Conservation (phyloP, 73 alveolate species). For the Urostyla sp. region DNA sequence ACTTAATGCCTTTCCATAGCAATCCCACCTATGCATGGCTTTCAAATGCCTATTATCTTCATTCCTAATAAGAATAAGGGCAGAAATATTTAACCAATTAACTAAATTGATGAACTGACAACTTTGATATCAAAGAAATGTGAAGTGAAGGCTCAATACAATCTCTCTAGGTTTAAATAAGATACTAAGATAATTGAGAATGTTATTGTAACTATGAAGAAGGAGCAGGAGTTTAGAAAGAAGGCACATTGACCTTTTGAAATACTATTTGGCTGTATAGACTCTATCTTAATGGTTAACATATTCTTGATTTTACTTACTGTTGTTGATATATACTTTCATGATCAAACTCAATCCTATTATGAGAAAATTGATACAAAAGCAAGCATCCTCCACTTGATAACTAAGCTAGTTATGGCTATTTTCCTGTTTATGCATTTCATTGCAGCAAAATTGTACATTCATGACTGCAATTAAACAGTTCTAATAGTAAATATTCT, state of each 20-base stretch:
- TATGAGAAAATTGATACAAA: not conserved
- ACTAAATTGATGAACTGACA: slow-evolving; percentile 4
- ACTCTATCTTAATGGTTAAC: not conserved
- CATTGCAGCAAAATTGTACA: not conserved
- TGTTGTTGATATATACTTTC: not conserved
- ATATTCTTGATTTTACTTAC: not conserved
- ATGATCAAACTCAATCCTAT: not conserved
- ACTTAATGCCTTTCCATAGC: slow-evolving; percentile 25
- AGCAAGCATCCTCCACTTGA: not conserved
- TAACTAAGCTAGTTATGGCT: not conserved
- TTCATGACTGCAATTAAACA: not conserved
- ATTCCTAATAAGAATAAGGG: not conserved
- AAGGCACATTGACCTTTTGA: not conserved
- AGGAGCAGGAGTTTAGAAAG: not conserved
- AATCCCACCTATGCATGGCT: slow-evolving; percentile 51
- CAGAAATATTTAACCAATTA: not conserved
- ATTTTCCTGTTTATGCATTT: not conserved
- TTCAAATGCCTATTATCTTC: slow-evolving; percentile 41
- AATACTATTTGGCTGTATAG: not conserved
- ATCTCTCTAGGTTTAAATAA: not conserved
- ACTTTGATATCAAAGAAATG: not conserved
- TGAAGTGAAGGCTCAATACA: slow-evolving; percentile 1
- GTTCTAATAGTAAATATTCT: not conserved
- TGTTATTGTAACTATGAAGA: not conserved
- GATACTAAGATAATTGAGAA: not conserved